A percentile compares a stretch with the other conserved stretches of the same genome.
These are phyloP conservation scores for Nematocida displodere DNA, from an alignment of 371 early-diverging fungal species.

Conservation along the genomic window DNA sequence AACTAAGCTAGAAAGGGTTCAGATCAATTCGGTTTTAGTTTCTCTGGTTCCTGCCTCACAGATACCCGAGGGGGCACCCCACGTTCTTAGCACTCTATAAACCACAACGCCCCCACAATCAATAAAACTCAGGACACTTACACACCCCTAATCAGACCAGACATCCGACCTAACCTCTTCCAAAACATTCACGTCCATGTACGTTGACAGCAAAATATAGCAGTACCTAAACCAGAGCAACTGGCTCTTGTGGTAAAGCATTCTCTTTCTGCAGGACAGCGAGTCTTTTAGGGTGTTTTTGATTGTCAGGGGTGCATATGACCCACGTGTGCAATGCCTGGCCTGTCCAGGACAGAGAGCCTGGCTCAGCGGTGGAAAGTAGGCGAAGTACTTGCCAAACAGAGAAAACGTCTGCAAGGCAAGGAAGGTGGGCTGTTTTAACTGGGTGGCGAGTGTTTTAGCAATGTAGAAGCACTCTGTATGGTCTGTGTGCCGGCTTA, in stretches of 20 bases:
- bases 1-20: too few relatives aligned
- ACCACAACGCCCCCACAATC: too few relatives aligned
- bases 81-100: too few relatives aligned
- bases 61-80: too few relatives aligned
- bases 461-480: slow-evolving; percentile 73
- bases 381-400: slow-evolving; percentile 70
- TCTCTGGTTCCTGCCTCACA: too few relatives aligned
- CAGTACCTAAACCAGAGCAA: slow-evolving; percentile 86
- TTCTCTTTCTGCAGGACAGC: slow-evolving; percentile 68
- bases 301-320: too few relatives aligned
- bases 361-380: not conserved
- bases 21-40: too few relatives aligned
- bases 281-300: slow-evolving; percentile 67
- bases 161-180: too few relatives aligned
- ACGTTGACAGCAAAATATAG: slow-evolving; percentile 81
- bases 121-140: too few relatives aligned
- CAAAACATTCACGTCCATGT: slow-evolving; percentile 68
- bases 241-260: slow-evolving; percentile 77
- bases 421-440: slow-evolving; percentile 62
- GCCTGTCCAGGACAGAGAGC: not conserved
- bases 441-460: slow-evolving; percentile 62
- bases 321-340: too few relatives aligned
- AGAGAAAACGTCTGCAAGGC: slow-evolving; percentile 68
- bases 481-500: slow-evolving; percentile 86
- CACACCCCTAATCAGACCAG: too few relatives aligned